A percentile compares a stretch with the other conserved stretches of the same genome.
phyloP scores from a whole-genome alignment of 306 rosid genomes.

The Pyrus pyrifolia region DNA sequence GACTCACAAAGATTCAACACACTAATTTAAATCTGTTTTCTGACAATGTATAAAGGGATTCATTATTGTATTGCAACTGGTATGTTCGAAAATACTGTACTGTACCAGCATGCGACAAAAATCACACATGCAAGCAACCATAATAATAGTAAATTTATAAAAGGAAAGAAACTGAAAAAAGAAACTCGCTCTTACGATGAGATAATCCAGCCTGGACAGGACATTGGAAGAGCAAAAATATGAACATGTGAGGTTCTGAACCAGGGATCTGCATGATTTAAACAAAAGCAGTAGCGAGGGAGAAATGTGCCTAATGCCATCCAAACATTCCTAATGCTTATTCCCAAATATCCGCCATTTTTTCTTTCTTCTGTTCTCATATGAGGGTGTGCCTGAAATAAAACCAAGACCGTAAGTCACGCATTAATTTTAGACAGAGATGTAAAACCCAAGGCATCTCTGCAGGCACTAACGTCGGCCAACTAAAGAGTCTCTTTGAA shows the following conservation, averaged over 20 bases:
- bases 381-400: conserved; percentile 44
- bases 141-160: not conserved
- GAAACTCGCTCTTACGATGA: not conserved
- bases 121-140: not conserved
- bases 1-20: not conserved
- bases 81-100: not conserved
- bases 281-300: not conserved
- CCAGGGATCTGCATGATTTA: conserved; percentile 1
- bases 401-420: conserved; percentile 10
- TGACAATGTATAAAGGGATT: not conserved
- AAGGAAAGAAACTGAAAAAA: not conserved
- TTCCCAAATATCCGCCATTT: conserved; percentile 78
- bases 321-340: conserved; percentile 38
- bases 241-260: conserved; percentile 1
- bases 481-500: not conserved
- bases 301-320: not conserved
- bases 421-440: not conserved
- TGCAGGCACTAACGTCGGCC: not conserved
- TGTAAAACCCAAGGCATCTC: not conserved
- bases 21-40: not conserved
- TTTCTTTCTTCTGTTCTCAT: conserved; percentile 62
- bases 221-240: not conserved
- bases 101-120: not conserved
- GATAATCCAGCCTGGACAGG: not conserved
- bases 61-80: not conserved